Base-by-base conservation (phyloP, 805 yeast species). In the Lachancea mirantina region DNA sequence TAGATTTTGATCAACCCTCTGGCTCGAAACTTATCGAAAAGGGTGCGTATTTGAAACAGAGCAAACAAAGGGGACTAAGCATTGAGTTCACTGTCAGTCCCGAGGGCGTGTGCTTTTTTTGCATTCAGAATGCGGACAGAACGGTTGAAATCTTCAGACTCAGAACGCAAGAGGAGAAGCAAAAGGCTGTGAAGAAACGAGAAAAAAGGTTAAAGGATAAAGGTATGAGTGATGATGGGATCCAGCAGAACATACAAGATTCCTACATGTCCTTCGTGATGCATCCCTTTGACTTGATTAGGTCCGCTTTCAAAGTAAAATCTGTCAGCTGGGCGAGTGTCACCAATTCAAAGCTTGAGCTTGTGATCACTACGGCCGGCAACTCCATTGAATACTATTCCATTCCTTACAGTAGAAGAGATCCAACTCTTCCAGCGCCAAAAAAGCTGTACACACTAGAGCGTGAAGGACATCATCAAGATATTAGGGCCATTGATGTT, bases 381-480 rank as follows among this genome's bases (percentile, higher is more conserved):
- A 92, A 92, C 57, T 70, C 82, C 7, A 61, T 89, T 10, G 94
- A 85, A 49, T 73, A 74, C 49, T 78, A 80, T 59, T 52, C 67
- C 2, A 57, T 83, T 13, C 78, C 83, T 5, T 84, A 79, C 34
- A 65, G 68, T 22, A 59, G 61, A 22, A 70, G 70, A 40, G 79
- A 78, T 39, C 56, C 61, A 15, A 46, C 45, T 14, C 39, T 41
- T 15, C 60, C 68, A 0, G 48, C 62, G 4, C 58, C 77, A 1
- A 59, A 55, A 3, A 76, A 70, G 42, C 60, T 67, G 26, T 72
- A 72, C 46, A 58, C 77, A 2, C 65, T 92, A 14, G 95, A 87
- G 30, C 58, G 76, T 25, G 70, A 73, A 33, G 99, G 98, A 14
- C 96, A 88, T 57, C 74, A 96, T 53, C 76, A 85, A 2, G 99